These are phyloP conservation scores for Coemansia biformis DNA, from an alignment of 192 early-diverging fungal genomes.

Conservation along the genomic window DNA sequence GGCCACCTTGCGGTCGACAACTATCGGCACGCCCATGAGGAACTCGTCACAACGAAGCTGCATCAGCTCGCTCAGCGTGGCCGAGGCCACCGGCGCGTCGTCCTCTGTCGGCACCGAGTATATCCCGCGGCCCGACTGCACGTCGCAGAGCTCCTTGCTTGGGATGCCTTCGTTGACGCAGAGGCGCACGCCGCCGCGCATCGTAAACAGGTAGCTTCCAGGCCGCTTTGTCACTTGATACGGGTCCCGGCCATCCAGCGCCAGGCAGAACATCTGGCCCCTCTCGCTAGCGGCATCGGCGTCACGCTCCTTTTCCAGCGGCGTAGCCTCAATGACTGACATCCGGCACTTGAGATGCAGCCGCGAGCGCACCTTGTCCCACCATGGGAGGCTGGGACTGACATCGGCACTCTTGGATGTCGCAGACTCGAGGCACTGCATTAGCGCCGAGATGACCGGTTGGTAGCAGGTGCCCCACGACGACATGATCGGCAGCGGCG, in stretches of 20 bases:
- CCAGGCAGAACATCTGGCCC: conserved; percentile 47
- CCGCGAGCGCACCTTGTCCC: conserved; percentile 52
- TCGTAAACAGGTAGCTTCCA: conserved; percentile 45
- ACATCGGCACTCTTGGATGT: conserved; percentile 49
- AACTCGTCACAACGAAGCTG: conserved; percentile 46
- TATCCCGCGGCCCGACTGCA: conserved; percentile 32
- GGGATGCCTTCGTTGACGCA: conserved; percentile 48
- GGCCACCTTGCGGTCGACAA: conserved; percentile 35
- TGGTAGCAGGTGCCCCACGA: conserved; percentile 51
- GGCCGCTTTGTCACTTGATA: conserved; percentile 47
- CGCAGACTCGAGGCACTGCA: conserved; percentile 48
- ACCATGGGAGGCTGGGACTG: conserved; percentile 50
- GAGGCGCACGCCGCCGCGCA: conserved; percentile 48
- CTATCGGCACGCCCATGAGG: conserved; percentile 48
- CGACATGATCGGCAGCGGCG: conserved; percentile 45
- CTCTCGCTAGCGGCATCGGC: conserved; percentile 7
- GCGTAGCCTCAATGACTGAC: conserved; percentile 37
- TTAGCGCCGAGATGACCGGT: conserved; percentile 48
- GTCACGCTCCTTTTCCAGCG: background rate
- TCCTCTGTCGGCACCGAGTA: conserved; percentile 42
- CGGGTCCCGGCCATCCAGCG: conserved; percentile 47
- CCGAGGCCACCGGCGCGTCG: conserved; percentile 19
- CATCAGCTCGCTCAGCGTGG: conserved; percentile 41
- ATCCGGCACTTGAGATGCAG: conserved; percentile 40
- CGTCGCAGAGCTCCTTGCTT: conserved; percentile 44